These are phyloP conservation scores for Pseudogymnoascus sp. DNA, from an alignment of 2,329 filamentous ascomycete genomes.

Conservation along the genomic window DNA sequence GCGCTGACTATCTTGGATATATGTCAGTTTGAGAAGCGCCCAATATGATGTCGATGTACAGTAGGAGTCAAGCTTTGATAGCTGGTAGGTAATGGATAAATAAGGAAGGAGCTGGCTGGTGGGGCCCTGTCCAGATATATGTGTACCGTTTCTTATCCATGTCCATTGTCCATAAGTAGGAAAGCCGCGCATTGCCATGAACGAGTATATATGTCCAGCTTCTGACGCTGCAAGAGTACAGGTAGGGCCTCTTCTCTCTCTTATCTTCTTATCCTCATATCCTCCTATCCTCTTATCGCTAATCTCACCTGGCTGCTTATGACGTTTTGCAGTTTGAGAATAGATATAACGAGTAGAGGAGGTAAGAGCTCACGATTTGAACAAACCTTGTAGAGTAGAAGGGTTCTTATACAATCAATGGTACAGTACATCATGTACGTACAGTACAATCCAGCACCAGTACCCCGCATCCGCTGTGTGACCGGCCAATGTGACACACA, in stretches of 20 bases:
- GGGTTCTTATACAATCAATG: background rate
- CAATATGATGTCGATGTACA: background rate
- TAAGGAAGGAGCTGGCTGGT: background rate
- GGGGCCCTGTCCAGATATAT: background rate
- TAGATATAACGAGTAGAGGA: background rate
- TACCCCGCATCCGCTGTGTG: background rate
- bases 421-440: too few relatives aligned
- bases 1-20: background rate
- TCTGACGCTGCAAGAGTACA: background rate
- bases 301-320: background rate
- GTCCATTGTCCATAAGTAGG: background rate
- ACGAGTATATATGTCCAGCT: background rate
- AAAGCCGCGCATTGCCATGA: background rate
- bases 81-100: too few relatives aligned
- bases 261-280: background rate
- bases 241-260: background rate
- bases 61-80: background rate
- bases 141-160: background rate
- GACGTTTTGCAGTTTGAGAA: background rate
- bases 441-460: background rate
- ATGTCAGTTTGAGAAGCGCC: background rate
- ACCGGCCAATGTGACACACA: background rate
- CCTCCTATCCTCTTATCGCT: background rate
- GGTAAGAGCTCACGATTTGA: background rate
- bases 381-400: background rate